phyloP scores from a whole-genome alignment of 345 rosid species.

The Mangifera indica region DNA sequence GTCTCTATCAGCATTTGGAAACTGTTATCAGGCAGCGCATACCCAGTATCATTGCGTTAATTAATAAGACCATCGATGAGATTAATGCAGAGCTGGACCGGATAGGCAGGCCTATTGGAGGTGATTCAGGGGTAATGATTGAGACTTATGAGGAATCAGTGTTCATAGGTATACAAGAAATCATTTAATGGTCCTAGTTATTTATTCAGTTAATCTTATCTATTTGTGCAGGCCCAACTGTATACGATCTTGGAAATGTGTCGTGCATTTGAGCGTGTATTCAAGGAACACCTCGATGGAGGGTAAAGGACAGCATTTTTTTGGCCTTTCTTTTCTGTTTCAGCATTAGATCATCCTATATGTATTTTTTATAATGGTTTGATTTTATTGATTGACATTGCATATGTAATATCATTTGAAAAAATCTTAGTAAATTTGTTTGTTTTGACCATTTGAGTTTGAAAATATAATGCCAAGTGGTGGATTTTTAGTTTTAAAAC shows the following conservation, averaged over 20 bases:
- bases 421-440: background rate
- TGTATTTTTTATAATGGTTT: slow-evolving; percentile 1
- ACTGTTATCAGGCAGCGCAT: slow-evolving; percentile 90
- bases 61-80: slow-evolving; percentile 94
- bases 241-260: slow-evolving; percentile 94
- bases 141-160: slow-evolving; percentile 13
- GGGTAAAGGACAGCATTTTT: slow-evolving; percentile 53
- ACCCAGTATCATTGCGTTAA: slow-evolving; percentile 93
- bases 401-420: background rate
- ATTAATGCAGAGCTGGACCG: slow-evolving; percentile 96
- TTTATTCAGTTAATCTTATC: slow-evolving; percentile 20
- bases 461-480: background rate
- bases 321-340: slow-evolving; percentile 7
- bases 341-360: slow-evolving; percentile 13
- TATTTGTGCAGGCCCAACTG: slow-evolving; percentile 72
- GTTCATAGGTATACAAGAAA: slow-evolving; percentile 18
- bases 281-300: slow-evolving; percentile 98
- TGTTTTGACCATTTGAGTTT: background rate
- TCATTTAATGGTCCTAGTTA: slow-evolving; percentile 7
- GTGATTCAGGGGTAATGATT: slow-evolving; percentile 92
- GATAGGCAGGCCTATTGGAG: slow-evolving; percentile 95
- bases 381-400: slow-evolving; percentile 9
- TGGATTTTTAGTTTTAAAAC: background rate
- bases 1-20: slow-evolving; percentile 72
- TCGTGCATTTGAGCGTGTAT: slow-evolving; percentile 96